Conservation (phyloP, 2,329 filamentous ascomycete genomes). For the Arthroderma sp. region DNA sequence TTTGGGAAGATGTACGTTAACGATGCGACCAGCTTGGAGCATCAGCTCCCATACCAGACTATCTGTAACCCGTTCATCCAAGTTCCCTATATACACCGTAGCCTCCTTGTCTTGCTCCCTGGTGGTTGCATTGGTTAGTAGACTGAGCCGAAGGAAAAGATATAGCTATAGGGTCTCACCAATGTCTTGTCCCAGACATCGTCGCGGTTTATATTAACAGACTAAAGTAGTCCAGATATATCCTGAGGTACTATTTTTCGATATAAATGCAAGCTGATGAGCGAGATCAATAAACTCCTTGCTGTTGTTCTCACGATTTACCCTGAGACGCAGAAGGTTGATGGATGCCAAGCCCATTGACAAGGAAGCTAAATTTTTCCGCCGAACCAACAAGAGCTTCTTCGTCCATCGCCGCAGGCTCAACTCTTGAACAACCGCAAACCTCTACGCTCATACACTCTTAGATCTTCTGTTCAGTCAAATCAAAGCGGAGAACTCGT, state of each 20-base stretch:
- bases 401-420: not conserved
- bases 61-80: conserved; percentile 89
- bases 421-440: not conserved
- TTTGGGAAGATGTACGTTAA: conserved; percentile 96
- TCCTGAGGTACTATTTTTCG: no score
- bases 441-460: not conserved
- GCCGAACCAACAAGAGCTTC: no score
- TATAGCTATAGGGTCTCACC: conserved; percentile 36
- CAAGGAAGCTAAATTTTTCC: no score
- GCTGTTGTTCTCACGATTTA: no score
- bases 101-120: conserved; percentile 98
- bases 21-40: conserved; percentile 92
- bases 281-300: no score
- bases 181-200: conserved; percentile 65
- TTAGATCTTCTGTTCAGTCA: not conserved
- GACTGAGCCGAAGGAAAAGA: no score
- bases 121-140: conserved; percentile 2
- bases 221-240: no score
- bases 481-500: no score
- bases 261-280: no score
- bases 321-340: no score
- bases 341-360: no score
- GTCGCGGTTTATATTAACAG: not conserved
- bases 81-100: conserved; percentile 95
- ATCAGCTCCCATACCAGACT: conserved; percentile 93